A percentile compares a stretch with the other conserved stretches of the same genome.
Evolutionary conservation across 2,329 filamentous ascomycete species (phyloP).

Genomic region (Trichoderma polysporum): DNA sequence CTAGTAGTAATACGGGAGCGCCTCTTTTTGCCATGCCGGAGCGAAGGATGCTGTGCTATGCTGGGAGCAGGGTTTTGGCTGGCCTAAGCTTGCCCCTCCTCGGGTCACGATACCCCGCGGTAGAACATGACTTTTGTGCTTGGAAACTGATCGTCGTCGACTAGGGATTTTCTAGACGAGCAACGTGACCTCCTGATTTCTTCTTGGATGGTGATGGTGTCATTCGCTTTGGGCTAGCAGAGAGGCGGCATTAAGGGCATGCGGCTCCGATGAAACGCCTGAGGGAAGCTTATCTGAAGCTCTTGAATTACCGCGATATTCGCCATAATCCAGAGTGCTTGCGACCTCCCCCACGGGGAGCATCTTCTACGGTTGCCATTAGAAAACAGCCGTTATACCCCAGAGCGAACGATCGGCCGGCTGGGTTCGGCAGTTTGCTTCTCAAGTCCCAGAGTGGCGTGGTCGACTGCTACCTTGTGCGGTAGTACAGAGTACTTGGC

Average conservation of each 20-base stretch:
- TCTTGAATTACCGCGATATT: not conserved
- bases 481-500: constrained; percentile 5
- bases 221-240: constrained; percentile 7
- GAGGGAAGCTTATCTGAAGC: not conserved
- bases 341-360: not conserved
- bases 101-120: constrained; percentile 19
- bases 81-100: not conserved
- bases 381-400: not conserved
- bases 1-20: no score
- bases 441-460: not conserved
- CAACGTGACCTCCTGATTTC: not conserved
- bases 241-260: constrained; percentile 14
- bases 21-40: constrained; percentile 6
- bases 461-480: not conserved
- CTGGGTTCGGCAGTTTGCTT: not conserved
- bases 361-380: not conserved
- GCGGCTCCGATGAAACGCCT: not conserved
- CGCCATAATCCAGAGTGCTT: not conserved
- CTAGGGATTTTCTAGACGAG: not conserved
- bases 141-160: constrained; percentile 4
- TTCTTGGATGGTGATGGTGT: not conserved
- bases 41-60: constrained; percentile 1
- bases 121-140: not conserved
- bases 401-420: not conserved
- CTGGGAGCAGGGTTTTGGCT: constrained; percentile 1